Conservation (phyloP, 2,329 filamentous ascomycete genomes). For the Metarhizium rileyi region DNA sequence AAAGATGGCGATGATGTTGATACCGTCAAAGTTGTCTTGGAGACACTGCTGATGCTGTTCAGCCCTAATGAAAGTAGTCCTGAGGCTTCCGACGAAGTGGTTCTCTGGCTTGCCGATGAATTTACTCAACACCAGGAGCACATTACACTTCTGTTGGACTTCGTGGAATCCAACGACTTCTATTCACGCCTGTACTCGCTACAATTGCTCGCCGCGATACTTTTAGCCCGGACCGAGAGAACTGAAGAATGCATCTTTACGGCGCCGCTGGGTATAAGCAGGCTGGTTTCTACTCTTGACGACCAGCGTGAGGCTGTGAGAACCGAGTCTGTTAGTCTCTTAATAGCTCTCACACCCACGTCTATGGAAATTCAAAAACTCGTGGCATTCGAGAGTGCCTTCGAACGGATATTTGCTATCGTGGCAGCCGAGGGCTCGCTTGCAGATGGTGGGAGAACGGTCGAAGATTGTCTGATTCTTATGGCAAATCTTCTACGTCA, state of each 20-base stretch:
- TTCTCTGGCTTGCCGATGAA: conserved; percentile 91
- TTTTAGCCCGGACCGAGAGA: conserved; percentile 74
- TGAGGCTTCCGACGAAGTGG: conserved; percentile 93
- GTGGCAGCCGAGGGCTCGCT: conserved; percentile 76
- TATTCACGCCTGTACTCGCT: conserved; percentile 86
- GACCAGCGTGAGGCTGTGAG: conserved; percentile 79
- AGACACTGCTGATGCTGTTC: conserved; percentile 93
- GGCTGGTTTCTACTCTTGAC: conserved; percentile 74
- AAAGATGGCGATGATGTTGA: conserved; percentile 93
- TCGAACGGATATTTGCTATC: conserved; percentile 75
- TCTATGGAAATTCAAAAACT: conserved; percentile 89
- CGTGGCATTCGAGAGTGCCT: conserved; percentile 90
- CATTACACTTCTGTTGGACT: conserved; percentile 78
- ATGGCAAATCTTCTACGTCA: conserved; percentile 79
- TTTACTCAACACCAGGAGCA: conserved; percentile 98
- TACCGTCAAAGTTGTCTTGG: conserved; percentile 87
- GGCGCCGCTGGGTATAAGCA: conserved; percentile 78
- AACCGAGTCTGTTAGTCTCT: conserved; percentile 76
- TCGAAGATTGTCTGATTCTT: conserved; percentile 88
- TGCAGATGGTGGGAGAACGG: conserved; percentile 70
- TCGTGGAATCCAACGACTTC: conserved; percentile 80
- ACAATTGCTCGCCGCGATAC: conserved; percentile 79
- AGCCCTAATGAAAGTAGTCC: conserved; percentile 61
- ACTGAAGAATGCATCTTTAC: conserved; percentile 92
- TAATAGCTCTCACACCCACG: conserved; percentile 79